Evolutionary conservation across 257 asterid genomes (phyloP).

Genomic region (Penstemon davidsonii): DNA sequence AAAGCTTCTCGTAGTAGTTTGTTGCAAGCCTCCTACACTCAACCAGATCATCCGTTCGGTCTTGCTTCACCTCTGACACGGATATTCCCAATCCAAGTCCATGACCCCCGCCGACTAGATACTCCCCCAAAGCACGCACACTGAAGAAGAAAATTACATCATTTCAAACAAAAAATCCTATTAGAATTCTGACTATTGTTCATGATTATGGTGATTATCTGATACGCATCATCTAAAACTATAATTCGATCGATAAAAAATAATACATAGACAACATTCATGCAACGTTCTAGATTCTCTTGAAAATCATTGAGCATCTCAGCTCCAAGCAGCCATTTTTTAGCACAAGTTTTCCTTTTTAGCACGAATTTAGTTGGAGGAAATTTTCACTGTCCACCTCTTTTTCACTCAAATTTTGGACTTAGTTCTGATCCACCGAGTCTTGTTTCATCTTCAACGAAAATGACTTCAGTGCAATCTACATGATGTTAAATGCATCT

Average conservation of each 20-base stretch:
- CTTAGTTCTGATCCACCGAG: not conserved
- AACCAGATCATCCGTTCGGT: slow-evolving; percentile 21
- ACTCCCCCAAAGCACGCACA: slow-evolving; percentile 35
- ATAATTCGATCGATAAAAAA: not conserved
- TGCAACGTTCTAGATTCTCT: slow-evolving; percentile 30
- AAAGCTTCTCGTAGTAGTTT: slow-evolving; percentile 15
- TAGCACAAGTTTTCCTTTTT: not conserved
- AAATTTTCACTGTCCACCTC: not conserved
- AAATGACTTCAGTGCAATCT: not conserved
- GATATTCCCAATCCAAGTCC: slow-evolving; percentile 31
- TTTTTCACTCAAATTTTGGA: not conserved
- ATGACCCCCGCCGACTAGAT: slow-evolving; percentile 34
- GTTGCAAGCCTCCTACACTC: slow-evolving; percentile 28
- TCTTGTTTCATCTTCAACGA: not conserved
- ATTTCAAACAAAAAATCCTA: not conserved
- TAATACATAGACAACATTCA: slow-evolving; percentile 39
- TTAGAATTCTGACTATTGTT: not conserved
- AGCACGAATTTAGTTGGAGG: not conserved
- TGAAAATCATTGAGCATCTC: slow-evolving; percentile 25
- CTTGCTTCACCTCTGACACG: slow-evolving; percentile 29
- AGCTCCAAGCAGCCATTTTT: slow-evolving; percentile 20
- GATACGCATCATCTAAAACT: not conserved
- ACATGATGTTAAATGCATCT: too few species aligned
- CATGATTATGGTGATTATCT: not conserved
- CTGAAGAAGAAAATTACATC: slow-evolving; percentile 25